Percentiles rank a stretch among this genome's conserved stretches.
Conservation (phyloP, 2,329 filamentous ascomycete species). For the Akanthomyces muscarius region DNA sequence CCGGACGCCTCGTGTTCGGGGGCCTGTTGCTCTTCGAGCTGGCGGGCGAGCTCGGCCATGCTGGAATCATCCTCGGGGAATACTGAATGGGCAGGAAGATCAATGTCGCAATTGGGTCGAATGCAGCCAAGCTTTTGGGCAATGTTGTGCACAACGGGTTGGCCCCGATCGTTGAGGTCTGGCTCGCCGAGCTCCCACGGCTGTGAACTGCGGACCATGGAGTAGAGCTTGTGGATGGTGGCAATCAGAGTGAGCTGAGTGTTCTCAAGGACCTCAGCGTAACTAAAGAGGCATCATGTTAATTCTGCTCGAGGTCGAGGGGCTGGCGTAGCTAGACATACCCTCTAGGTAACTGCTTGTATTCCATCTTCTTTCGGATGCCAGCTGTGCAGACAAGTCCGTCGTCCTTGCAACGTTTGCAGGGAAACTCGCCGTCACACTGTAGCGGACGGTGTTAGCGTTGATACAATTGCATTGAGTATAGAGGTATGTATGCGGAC, state of each 20-base stretch:
- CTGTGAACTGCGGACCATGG: conserved; percentile 57
- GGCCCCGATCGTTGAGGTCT: conserved; percentile 58
- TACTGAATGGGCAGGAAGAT: conserved; percentile 53
- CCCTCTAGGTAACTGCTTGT: conserved; percentile 62
- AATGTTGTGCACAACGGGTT: conserved; percentile 63
- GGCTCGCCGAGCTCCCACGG: conserved; percentile 60
- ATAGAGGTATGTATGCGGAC: conserved; percentile 30
- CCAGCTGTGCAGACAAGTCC: conserved; percentile 61
- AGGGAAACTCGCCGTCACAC: conserved; percentile 64
- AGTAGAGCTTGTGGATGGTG: conserved; percentile 62
- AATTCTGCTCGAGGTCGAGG: background rate
- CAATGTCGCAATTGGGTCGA: conserved; percentile 56
- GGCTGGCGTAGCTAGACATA: conserved; percentile 31
- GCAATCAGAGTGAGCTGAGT: conserved; percentile 61
- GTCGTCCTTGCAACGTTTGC: conserved; percentile 64
- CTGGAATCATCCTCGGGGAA: conserved; percentile 61
- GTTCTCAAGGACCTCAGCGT: conserved; percentile 62
- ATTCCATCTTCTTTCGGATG: conserved; percentile 63
- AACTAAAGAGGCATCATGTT: conserved; percentile 34
- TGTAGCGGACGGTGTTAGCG: conserved; percentile 25
- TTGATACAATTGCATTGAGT: no score
- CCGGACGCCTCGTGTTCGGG: conserved; percentile 32
- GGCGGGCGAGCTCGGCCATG: conserved; percentile 51
- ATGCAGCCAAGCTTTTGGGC: conserved; percentile 62
- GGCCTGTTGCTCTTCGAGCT: conserved; percentile 48